These are phyloP conservation scores for Pontederia paniculata DNA, from an alignment of 176 grass and related monocot species.

Conservation along the genomic window DNA sequence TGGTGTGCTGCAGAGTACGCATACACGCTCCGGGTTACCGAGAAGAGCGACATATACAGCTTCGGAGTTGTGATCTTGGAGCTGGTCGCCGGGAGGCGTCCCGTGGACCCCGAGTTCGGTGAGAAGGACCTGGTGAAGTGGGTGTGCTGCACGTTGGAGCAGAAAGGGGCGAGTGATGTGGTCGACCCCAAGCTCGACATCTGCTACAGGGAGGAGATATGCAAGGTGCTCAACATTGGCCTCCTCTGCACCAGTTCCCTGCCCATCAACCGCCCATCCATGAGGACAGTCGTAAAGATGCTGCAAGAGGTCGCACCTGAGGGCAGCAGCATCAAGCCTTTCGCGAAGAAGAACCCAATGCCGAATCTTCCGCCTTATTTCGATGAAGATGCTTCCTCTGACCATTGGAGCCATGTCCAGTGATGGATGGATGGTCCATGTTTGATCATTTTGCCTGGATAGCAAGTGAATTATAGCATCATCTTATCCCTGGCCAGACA, in stretches of 20 bases:
- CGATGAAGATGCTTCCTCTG: too few relatives aligned
- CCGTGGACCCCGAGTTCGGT: not conserved
- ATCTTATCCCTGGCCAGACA: too few relatives aligned
- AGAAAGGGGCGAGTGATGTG: constrained; percentile 2
- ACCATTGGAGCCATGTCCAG: too few relatives aligned
- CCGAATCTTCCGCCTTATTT: too few relatives aligned
- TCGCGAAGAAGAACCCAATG: too few relatives aligned
- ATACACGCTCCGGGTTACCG: constrained; percentile 10
- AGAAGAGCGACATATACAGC: constrained; percentile 20
- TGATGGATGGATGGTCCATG: too few relatives aligned
- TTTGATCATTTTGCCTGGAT: too few relatives aligned
- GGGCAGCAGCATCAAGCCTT: too few relatives aligned
- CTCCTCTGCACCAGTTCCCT: constrained; percentile 15
- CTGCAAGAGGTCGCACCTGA: not conserved
- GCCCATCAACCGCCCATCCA: constrained; percentile 3
- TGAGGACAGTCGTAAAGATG: not conserved
- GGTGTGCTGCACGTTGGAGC: not conserved
- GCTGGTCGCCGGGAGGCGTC: constrained; percentile 2
- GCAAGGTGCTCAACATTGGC: constrained; percentile 8
- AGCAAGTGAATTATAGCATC: too few relatives aligned
- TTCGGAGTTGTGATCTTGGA: constrained; percentile 14
- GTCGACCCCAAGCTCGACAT: constrained; percentile 5
- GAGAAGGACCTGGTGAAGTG: constrained; percentile 17
- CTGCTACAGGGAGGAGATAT: constrained; percentile 8
- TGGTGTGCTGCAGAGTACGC: not conserved